phyloP scores from a whole-genome alignment of 371 early-diverging fungal species.

The Mortierella sp. region DNA sequence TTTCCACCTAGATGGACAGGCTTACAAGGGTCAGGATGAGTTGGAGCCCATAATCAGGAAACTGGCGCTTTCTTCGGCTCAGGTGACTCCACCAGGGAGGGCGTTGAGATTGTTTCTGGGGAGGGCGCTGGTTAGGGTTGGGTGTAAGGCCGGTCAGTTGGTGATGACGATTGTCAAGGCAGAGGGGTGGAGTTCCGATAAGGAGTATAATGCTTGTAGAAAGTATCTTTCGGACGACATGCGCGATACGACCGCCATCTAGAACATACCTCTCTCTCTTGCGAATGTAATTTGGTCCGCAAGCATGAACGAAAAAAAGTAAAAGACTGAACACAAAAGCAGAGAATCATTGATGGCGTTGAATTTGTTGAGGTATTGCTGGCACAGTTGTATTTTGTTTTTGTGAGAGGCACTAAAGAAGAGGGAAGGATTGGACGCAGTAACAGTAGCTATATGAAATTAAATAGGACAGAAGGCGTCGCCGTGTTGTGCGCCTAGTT shows the following conservation, averaged over 20 bases:
- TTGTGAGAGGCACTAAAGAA: too few relatives aligned
- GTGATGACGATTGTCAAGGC: constrained; percentile 57
- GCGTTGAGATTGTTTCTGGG: constrained; percentile 45
- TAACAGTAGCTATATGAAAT: too few relatives aligned
- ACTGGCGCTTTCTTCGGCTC: constrained; percentile 39
- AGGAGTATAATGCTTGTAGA: constrained; percentile 52
- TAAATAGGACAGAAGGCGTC: too few relatives aligned
- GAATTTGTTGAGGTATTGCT: too few relatives aligned
- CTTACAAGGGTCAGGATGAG: constrained; percentile 55
- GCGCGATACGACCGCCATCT: constrained; percentile 17
- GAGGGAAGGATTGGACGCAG: too few relatives aligned
- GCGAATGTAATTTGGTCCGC: neutral
- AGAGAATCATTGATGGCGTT: too few relatives aligned
- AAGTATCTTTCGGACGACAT: constrained; percentile 39
- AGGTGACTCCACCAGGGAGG: constrained; percentile 42
- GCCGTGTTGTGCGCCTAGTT: neutral
- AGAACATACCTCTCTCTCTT: neutral
- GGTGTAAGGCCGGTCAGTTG: constrained; percentile 42
- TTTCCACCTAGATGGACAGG: constrained; percentile 45
- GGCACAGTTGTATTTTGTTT: too few relatives aligned
- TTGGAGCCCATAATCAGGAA: constrained; percentile 47
- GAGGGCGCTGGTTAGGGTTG: constrained; percentile 40
- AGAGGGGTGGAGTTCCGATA: constrained; percentile 54
- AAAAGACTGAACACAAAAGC: too few relatives aligned
- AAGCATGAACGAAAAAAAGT: too few relatives aligned